A percentile compares a stretch with the other conserved stretches of the same genome.
These are phyloP conservation scores for Bruguiera sexangula DNA, from an alignment of 345 rosid species.

Conservation along the genomic window DNA sequence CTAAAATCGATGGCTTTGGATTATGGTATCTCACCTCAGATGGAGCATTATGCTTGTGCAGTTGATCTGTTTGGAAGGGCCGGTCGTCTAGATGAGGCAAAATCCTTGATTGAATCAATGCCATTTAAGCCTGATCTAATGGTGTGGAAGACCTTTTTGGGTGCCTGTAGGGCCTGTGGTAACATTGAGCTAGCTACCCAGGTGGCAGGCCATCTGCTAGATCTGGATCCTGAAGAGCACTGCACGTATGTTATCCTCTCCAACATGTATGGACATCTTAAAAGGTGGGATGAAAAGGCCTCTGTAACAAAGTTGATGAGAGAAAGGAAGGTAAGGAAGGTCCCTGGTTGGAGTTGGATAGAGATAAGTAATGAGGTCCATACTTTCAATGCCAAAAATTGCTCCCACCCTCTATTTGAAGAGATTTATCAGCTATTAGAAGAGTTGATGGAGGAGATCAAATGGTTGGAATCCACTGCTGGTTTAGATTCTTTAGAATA, in stretches of 20 bases:
- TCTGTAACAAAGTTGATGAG: constrained; percentile 60
- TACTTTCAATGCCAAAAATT: constrained; percentile 65
- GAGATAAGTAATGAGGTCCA: constrained; percentile 55
- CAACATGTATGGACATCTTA: constrained; percentile 58
- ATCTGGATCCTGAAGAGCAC: constrained; percentile 69
- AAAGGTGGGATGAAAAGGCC: constrained; percentile 66
- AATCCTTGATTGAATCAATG: constrained; percentile 57
- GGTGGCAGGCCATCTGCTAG: constrained; percentile 56
- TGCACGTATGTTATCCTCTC: constrained; percentile 61
- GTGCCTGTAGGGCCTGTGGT: constrained; percentile 68
- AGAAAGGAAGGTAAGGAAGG: constrained; percentile 68
- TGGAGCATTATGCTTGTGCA: constrained; percentile 78
- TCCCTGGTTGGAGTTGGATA: constrained; percentile 87
- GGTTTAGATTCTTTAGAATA: constrained; percentile 10
- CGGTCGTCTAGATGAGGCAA: constrained; percentile 49
- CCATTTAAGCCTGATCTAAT: constrained; percentile 59
- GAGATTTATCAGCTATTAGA: constrained; percentile 46
- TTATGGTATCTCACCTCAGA: constrained; percentile 53
- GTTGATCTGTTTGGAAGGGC: constrained; percentile 78
- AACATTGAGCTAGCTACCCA: constrained; percentile 59
- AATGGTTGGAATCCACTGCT: constrained; percentile 32
- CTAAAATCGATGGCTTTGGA: constrained; percentile 54
- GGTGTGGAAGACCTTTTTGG: constrained; percentile 72
- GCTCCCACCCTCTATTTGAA: constrained; percentile 40
- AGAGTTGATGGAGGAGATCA: constrained; percentile 51